These are phyloP conservation scores for Aureobasidium melanogenum DNA, from an alignment of 2,329 filamentous ascomycete genomes.

Conservation along the genomic window DNA sequence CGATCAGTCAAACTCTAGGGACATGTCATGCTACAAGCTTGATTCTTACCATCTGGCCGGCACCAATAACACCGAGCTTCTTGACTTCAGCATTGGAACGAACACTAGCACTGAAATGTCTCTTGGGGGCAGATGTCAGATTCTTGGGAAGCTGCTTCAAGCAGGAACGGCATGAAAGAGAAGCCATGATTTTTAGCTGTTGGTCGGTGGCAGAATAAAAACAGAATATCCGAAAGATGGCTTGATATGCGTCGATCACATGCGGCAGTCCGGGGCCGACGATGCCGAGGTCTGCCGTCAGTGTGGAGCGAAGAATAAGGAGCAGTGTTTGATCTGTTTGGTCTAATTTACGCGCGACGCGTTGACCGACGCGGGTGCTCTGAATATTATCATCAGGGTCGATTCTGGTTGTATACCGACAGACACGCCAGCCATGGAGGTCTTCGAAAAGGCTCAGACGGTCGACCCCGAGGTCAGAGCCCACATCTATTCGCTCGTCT, in stretches of 20 bases:
- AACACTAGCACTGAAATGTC: constrained; percentile 56
- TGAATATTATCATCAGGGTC: background rate
- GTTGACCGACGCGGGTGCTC: background rate
- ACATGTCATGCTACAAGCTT: background rate
- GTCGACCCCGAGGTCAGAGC: constrained; percentile 90
- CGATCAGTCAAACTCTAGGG: constrained; percentile 12
- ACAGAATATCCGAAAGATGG: background rate
- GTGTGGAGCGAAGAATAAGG: background rate
- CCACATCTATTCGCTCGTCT: constrained; percentile 86
- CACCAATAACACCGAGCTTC: constrained; percentile 82
- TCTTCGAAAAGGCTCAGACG: constrained; percentile 24
- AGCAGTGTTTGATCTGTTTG: constrained; percentile 1
- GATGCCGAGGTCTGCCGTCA: constrained; percentile 1
- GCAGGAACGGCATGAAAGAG: background rate
- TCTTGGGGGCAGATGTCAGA: background rate
- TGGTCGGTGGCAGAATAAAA: background rate
- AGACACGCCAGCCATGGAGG: constrained; percentile 17
- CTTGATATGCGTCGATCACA: background rate
- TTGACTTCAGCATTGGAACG: constrained; percentile 52
- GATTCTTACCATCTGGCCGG: constrained; percentile 76
- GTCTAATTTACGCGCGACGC: constrained; percentile 7
- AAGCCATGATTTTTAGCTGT: background rate
- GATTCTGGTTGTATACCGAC: background rate
- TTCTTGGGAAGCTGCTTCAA: background rate
- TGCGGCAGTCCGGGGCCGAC: background rate